These are phyloP conservation scores for Cystobasidium onofrii DNA, from an alignment of 768 basidiomycete genomes.

Conservation along the genomic window DNA sequence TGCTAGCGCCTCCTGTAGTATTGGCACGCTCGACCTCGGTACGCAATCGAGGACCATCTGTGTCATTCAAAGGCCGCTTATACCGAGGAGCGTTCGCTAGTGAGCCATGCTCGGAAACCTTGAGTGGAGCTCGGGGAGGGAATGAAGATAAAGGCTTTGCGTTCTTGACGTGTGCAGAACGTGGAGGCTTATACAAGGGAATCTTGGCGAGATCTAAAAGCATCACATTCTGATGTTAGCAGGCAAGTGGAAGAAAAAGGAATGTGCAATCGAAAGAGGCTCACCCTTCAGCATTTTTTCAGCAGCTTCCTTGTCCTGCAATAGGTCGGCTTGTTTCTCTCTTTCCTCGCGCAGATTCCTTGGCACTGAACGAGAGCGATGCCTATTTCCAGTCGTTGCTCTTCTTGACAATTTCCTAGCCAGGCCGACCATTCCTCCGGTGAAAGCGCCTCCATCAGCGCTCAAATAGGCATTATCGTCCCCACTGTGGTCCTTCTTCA, in stretches of 20 bases:
- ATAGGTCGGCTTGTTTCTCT: not conserved
- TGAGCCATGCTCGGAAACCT: not conserved
- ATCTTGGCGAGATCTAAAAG: constrained; percentile 14
- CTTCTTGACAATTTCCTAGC: constrained; percentile 19
- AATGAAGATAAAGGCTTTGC: constrained; percentile 24
- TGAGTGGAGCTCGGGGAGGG: constrained; percentile 24
- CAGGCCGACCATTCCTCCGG: constrained; percentile 15
- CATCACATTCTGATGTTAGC: too few relatives aligned
- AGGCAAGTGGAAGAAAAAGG: not conserved
- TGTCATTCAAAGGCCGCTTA: constrained; percentile 9
- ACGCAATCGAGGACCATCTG: constrained; percentile 11
- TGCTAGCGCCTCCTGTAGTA: not conserved
- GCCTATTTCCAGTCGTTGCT: constrained; percentile 16
- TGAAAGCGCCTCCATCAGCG: constrained; percentile 16
- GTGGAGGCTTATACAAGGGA: constrained; percentile 27
- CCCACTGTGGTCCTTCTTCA: not conserved
- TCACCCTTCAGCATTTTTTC: constrained; percentile 21
- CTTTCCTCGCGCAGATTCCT: constrained; percentile 15
- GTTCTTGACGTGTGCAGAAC: constrained; percentile 20
- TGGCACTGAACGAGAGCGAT: not conserved
- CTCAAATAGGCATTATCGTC: constrained; percentile 11
- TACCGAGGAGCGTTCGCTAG: constrained; percentile 28
- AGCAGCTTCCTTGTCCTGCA: constrained; percentile 14
- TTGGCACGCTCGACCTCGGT: constrained; percentile 17
- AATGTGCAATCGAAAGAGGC: not conserved